Evolutionary conservation across 768 basidiomycete genomes (phyloP), one percentile per base, ranked within the genome.

Genomic region (Podaxis sp.): DNA sequence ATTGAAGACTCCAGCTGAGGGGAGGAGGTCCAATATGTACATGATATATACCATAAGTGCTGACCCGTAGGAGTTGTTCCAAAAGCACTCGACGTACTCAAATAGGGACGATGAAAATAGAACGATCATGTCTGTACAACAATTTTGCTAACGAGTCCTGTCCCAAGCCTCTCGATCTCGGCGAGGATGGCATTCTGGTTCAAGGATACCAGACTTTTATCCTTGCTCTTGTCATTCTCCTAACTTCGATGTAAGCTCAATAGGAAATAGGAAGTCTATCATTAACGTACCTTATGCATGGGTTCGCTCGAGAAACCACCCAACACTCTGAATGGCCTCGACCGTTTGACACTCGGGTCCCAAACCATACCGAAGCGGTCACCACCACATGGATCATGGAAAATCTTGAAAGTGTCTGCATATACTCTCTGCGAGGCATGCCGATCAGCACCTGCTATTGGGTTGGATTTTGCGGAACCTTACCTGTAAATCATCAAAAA

Each of bases 381-480:
- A 0, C 95, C 94, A 12, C 97, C 97, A 37, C 86, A 81, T 0
- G 84, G 77, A 66, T 98, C 96, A 67, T 86, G 85, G 79, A 98
- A 99, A 41, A 96, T 80, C 61, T 91, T 84, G 65, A 92, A 82
- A 0, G 89, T 89, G 64, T 93, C 89, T 1, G 84, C 78, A 69
- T 93, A 95, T 4, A 86, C 75, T 19, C 82, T 80, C 91, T 95
- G 63, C n/a, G n/a, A 36, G 13, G 13, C 33, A 37, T 43, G 29
- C 51, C 6, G 53, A 12, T 27, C 51, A 19, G 19, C 8, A 33
- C 8, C 63, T 52, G 24, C 47, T 36, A 9, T 9, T 36, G 37
- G 50, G 41, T 33, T 49, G 61, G 43, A 63, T 27, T 4, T 53
- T 49, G n/a, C 4, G 27, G 37, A n/a, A 15, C 67, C 80, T 52